Evolutionary conservation across 2,329 filamentous ascomycete species (phyloP), one percentile per base, ranked within the genome.

Genomic region (Elsinoe ampelina): DNA sequence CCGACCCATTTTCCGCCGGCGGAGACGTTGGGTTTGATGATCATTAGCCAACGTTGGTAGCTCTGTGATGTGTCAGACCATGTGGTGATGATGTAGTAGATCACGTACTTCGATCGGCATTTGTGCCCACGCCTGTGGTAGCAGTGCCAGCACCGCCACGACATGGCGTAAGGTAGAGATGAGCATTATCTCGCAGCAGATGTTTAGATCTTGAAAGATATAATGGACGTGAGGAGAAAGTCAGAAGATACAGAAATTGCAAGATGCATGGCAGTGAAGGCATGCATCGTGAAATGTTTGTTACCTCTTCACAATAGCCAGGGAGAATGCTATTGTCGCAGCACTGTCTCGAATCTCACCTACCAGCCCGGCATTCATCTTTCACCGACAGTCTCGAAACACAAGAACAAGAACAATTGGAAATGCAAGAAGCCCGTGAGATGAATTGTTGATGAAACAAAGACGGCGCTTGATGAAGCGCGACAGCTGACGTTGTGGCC

Each of bases 1-100:
- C 85, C 78, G 63, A 91, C 90, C 63, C 86, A 91, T 77, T 95
- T 92, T 78, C 97, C 93, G 68, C 93, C 93, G 35, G 93, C 97
- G 67, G 93, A 93, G 66, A 93, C 93, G 74, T 93, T 90, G 72
- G 90, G 89, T 63, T 67, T 65, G 65, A 52, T 39, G 48, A 52
- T 52, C 48, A 52, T 52, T 3, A 52, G 48, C 48, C 48, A 52
- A 8, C 48, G 48, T 19, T 52, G 48, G 19, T 52, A 52, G 48
- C 48, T 52, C 48, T 52, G 34, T 35, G 3, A n/a, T 3, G 1
- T 7, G 15, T 51, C 2, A 51, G 47, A 32, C 17, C 13, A 22
- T 10, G 12, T 4, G 1, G 5, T 13, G n/a, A 11, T n/a, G n/a
- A 6, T 12, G 7, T 12, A 2, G 12, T 7, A 13, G 30, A 35